Evolutionary conservation across 2,329 filamentous ascomycete species (phyloP), one percentile per base, ranked within the genome.

Genomic region (Fusarium nurragi): DNA sequence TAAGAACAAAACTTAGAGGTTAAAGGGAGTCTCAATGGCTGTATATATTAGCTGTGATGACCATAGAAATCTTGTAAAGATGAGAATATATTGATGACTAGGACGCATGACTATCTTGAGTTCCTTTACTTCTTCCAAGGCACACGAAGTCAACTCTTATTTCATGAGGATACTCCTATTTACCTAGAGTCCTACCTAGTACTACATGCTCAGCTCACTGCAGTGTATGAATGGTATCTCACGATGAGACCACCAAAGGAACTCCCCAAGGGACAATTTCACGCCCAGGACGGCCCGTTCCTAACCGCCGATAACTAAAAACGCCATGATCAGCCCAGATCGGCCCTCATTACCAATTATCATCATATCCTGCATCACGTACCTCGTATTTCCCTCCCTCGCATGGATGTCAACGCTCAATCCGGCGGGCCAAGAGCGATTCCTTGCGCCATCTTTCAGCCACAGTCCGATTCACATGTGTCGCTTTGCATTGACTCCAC

Each of bases 381-480:
- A 12, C n/a, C 18, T 65, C 61, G 61, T 65, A 65, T 65, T 55
- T 12, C 23, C n/a, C 34, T 21, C 19, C 43, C 32, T 21, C 51
- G 19, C 18, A 14, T 22, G n/a, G 38, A 39, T 39, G 18, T 26
- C 21, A 37, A 39, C 26, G 14, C 54, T 34, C n/a, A 25, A 57
- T 65, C 32, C 60, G 60, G 50, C 44, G 13, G 26, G 5, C 44
- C 36, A 53, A 46, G 28, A 53, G 32, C 34, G 55, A 57, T 65
- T 30, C 10, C 37, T 55, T 56, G 46, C 44, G 19, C 44, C 40
- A 59, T 66, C 44, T 38, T 46, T 48, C 47, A 45, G 26, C 45
- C 48, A 28, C 37, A 32, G 22, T 8, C 58, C 41, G 67, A 64
- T 67, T 43, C 44, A 23, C 23, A 28, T 50, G 46, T 37, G 40